Conservation (phyloP, 805 yeast species). For the Yarrowia sp. region DNA sequence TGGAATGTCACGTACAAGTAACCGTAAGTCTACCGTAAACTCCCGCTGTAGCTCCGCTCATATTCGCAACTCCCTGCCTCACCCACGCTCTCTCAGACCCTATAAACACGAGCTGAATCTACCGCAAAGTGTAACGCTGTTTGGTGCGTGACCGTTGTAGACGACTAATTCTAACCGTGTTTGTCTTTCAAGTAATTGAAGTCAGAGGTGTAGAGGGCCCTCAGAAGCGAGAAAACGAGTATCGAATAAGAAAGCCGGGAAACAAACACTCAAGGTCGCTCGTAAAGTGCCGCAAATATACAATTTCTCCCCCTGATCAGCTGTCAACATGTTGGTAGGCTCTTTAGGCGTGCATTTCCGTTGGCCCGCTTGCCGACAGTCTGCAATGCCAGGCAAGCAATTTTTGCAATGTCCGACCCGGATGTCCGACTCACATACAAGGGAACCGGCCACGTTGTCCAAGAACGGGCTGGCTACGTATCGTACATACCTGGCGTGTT, state of each 20-base stretch:
- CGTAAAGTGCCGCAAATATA: not conserved
- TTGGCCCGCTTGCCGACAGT: not conserved
- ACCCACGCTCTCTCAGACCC: not conserved
- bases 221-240: not conserved
- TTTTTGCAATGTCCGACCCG: slow-evolving; percentile 15
- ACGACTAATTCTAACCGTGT: slow-evolving; percentile 1
- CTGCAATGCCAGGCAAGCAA: slow-evolving; percentile 4
- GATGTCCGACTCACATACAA: slow-evolving; percentile 3
- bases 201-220: not conserved
- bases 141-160: slow-evolving; percentile 9
- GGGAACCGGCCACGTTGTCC: too few relatives aligned
- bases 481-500: too few relatives aligned
- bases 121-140: slow-evolving; percentile 23
- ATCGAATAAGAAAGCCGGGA: too few relatives aligned
- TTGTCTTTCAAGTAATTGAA: not conserved
- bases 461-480: too few relatives aligned
- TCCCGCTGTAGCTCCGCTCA: too few relatives aligned
- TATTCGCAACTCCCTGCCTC: slow-evolving; percentile 4
- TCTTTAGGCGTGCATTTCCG: slow-evolving; percentile 15
- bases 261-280: not conserved
- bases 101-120: not conserved
- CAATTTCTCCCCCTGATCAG: not conserved
- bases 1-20: not conserved
- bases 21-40: not conserved
- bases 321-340: not conserved